A percentile compares a stretch with the other conserved stretches of the same genome.
phyloP scores from a whole-genome alignment of 2,329 filamentous ascomycete genomes.

The Metarhizium album region DNA sequence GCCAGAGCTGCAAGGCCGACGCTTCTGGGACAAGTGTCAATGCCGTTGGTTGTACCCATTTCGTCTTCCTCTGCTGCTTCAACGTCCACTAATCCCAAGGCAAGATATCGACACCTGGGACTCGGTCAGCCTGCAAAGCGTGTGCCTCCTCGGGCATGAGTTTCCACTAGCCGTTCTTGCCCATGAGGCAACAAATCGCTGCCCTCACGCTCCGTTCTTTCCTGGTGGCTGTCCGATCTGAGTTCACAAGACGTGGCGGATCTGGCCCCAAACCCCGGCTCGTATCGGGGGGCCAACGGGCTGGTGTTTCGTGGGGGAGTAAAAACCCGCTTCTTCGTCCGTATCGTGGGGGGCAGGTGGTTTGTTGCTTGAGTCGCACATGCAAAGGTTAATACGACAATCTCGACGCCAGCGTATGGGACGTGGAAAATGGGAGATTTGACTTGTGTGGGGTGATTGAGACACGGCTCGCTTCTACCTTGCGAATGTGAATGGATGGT shows the following conservation, averaged over 20 bases:
- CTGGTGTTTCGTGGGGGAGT: slow-evolving; percentile 3
- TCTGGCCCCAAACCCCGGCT: not conserved
- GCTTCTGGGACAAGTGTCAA: no score
- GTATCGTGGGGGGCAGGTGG: slow-evolving; percentile 4
- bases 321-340: not conserved
- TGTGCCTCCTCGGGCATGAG: no score
- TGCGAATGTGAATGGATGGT: not conserved
- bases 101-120: no score
- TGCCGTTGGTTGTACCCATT: no score
- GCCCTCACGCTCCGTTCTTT: no score
- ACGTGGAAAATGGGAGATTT: not conserved
- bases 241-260: slow-evolving; percentile 1
- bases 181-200: no score
- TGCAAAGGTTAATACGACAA: not conserved
- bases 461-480: not conserved
- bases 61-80: no score
- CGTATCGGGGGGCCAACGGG: no score
- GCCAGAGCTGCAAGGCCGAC: no score
- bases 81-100: no score
- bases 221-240: not conserved
- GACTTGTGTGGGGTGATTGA: not conserved
- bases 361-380: slow-evolving; percentile 1
- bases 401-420: not conserved
- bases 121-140: no score
- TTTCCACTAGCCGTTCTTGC: no score